Base-by-base conservation (phyloP, 148 eudicot genomes). In the Amaranthus palmeri region DNA sequence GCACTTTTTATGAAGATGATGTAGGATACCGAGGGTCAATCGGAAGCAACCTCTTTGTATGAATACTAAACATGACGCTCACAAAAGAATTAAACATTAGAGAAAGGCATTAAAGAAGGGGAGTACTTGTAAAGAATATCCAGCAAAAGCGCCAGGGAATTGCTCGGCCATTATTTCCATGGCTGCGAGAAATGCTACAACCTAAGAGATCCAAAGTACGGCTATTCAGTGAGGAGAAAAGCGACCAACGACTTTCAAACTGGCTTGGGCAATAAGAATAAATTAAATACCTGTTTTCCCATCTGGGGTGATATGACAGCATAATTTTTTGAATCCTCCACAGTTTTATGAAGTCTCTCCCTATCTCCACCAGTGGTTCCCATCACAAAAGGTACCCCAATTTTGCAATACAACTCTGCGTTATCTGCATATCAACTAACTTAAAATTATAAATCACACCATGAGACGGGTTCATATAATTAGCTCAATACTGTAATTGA, bases 331-430 rank as follows among this genome's bases (percentile, higher is more conserved):
- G 98, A 83, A 70, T 85, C 90, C 42, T 76, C 82, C 10, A 88
- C 98, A 75, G 91, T 87, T 77, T 88, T 90, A 68, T 85, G 80
- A 68, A 93, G 85, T 63, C 60, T 88, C 70, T 88, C 95, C 83
- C 98, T 86, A 72, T 93, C 95, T 74, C 98, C 98, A 68, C 98
- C 98, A 73, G 98, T 93, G 67, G 98, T 93, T 75, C 96, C 98
- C 86, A 93, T 88, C 42, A 93, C 98, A 88, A 93, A 93, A n/a
- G 98, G 96, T 62, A 93, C 95, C 60, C 98, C 98, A 54, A 88
- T 81, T 83, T 87, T 93, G 88, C 87, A 84, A 76, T 93, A 93
- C 75, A 93, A 50, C 65, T 88, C 95, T 43, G 95, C 96, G 75
- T 93, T 93, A 45, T 85, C 98, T 93, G 85, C 80, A 78, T 4